Evolutionary conservation across 352 stramenopile species (phyloP).

Genomic region (Phytophthora sp.): DNA sequence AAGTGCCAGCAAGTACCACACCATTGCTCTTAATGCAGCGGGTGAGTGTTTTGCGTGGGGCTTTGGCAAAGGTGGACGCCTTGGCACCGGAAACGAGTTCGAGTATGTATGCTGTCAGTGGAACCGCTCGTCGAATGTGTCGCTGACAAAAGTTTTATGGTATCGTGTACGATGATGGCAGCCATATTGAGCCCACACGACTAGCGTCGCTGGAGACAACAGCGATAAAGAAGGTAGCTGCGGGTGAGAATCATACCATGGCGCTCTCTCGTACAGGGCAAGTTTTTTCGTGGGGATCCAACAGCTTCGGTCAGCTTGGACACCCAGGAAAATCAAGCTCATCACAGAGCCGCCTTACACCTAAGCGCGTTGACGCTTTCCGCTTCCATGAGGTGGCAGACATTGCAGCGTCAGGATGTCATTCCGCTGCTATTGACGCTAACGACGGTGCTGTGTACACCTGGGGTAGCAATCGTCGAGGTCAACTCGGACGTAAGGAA

Average conservation of each 20-base stretch:
- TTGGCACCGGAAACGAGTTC: conserved; percentile 80
- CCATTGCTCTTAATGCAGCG: conserved; percentile 62
- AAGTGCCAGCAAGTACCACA: conserved; percentile 85
- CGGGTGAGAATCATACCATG: conserved; percentile 84
- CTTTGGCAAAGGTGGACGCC: conserved; percentile 80
- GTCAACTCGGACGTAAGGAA: conserved; percentile 82
- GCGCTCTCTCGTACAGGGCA: conserved; percentile 69
- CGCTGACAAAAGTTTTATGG: not conserved
- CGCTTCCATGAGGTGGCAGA: conserved; percentile 54
- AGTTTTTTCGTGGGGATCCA: conserved; percentile 86
- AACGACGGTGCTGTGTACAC: conserved; percentile 63
- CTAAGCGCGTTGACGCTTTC: conserved; percentile 80
- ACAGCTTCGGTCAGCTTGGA: conserved; percentile 81
- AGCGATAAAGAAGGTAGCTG: conserved; percentile 68
- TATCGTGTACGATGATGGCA: conserved; percentile 22
- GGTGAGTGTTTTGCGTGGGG: conserved; percentile 84
- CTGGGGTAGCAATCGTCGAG: conserved; percentile 84
- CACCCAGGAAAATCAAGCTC: conserved; percentile 65
- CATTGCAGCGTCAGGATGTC: conserved; percentile 74
- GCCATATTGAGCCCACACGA: conserved; percentile 68
- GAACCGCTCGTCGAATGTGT: not conserved
- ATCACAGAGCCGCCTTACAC: conserved; percentile 60
- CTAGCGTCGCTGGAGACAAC: conserved; percentile 55
- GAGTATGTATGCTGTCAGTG: conserved; percentile 50
- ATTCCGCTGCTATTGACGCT: conserved; percentile 71